Evolutionary conservation across 139 green algal genomes (phyloP).

Genomic region (Raphidocelis subcapitata): DNA sequence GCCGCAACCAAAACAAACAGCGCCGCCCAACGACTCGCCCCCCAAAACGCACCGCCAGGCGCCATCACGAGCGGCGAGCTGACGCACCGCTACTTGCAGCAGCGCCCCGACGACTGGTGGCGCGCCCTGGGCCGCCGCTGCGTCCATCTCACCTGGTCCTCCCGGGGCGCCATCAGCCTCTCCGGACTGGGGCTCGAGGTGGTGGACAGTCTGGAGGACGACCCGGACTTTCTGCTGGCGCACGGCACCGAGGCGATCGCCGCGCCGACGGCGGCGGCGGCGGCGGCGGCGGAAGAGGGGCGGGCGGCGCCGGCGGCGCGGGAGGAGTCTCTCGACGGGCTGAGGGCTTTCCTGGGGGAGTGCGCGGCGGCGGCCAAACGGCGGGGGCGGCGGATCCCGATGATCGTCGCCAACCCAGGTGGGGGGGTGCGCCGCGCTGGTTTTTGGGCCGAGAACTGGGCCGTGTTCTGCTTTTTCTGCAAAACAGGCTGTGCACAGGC

Average conservation of each 20-base stretch:
- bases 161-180: constrained; percentile 63
- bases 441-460: too few species aligned
- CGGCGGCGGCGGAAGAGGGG: constrained; percentile 10
- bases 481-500: too few species aligned
- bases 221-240: constrained; percentile 88
- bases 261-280: neutral
- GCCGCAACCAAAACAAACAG: too few species aligned
- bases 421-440: too few species aligned
- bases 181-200: constrained; percentile 60
- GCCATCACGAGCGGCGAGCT: constrained; percentile 85
- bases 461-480: too few species aligned
- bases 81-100: constrained; percentile 54
- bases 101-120: constrained; percentile 49
- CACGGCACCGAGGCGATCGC: constrained; percentile 86
- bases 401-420: constrained; percentile 90
- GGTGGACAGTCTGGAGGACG: constrained; percentile 40
- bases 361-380: constrained; percentile 21
- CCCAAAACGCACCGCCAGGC: too few species aligned
- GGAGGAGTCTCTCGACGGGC: constrained; percentile 34
- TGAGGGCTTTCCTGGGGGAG: constrained; percentile 46
- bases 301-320: too few species aligned
- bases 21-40: too few species aligned
- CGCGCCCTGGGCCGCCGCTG: constrained; percentile 55
- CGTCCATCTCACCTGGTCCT: constrained; percentile 90
- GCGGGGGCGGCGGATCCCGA: constrained; percentile 32